Evolutionary conservation across 805 yeast genomes (phyloP), one percentile per base, ranked within the genome.

Genomic region (Kluyveromyces siamensis): DNA sequence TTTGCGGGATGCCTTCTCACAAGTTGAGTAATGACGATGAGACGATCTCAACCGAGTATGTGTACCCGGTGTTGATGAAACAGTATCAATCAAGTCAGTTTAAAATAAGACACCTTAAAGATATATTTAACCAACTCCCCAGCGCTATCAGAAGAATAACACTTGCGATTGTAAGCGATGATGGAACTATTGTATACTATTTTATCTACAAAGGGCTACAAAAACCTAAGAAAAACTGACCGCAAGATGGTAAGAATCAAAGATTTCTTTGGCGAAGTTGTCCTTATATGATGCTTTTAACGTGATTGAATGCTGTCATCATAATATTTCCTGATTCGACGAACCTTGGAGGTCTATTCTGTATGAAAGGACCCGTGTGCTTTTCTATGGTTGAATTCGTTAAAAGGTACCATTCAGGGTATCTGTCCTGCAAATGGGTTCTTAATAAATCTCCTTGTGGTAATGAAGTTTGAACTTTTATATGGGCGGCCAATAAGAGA

Each of bases 151-250:
- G 63, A 41, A 66, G 80, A 49, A 52, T 84, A 2, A 67, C 81
- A 0, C 52, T 80, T 30, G 89, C 78, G 0, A 68, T 84, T 8
- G 73, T 77, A 2, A 80, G 77, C 55, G 74, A 74, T 48, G 93
- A 84, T 60, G 83, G 87, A 2, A 81, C 89, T 0, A 72, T 82
- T 17, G 83, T 83, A n/a, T 84, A 80, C 55, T 84, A 84, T 61
- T 76, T 77, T 60, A 71, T 81, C 16, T 79, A 82, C 60, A 80
- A 79, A 55, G 90, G 90, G 4, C 64, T 83, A 9, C 78, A 73
- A 35, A 79, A 79, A 60, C 90, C 90, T 1, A 72, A 76, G 50
- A 78, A 75, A 56, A 78, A 77, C 52, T 79, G 55, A 60, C 8
- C 11, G 30, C 21, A 30, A 30, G 14, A 30, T 19, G 14, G 11